These are phyloP conservation scores for Myxozyma geophila DNA, from an alignment of 805 yeast species.

Conservation along the genomic window DNA sequence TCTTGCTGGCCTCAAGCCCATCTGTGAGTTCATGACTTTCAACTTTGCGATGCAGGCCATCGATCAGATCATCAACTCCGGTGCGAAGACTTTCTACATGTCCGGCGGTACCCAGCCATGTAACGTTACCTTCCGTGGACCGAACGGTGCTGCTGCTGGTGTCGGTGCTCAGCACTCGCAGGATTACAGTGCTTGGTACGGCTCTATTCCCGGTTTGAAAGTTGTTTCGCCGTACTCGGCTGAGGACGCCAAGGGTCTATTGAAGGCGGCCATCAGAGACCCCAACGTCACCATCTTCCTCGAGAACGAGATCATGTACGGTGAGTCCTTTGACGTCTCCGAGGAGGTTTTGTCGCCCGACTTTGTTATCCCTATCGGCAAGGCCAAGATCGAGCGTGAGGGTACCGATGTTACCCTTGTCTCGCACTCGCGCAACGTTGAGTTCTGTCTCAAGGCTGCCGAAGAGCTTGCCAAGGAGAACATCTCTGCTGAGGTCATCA, in stretches of 20 bases:
- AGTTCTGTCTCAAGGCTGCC: constrained; percentile 87
- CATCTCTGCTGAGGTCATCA: constrained; percentile 89
- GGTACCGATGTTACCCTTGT: constrained; percentile 91
- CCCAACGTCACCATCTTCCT: constrained; percentile 97
- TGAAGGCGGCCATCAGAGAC: constrained; percentile 96
- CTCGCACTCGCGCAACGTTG: constrained; percentile 90
- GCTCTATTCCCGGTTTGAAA: constrained; percentile 96
- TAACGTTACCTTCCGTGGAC: constrained; percentile 97
- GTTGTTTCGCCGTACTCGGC: constrained; percentile 94
- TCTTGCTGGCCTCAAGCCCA: constrained; percentile 93
- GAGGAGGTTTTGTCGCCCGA: constrained; percentile 90
- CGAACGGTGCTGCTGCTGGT: constrained; percentile 99
- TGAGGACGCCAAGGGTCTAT: constrained; percentile 92
- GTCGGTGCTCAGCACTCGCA: constrained; percentile 99
- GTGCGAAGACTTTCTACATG: constrained; percentile 98
- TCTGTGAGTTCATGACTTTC: constrained; percentile 98
- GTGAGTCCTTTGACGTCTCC: constrained; percentile 84
- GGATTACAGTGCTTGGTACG: constrained; percentile 97
- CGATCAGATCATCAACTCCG: constrained; percentile 97
- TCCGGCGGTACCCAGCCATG: constrained; percentile 98
- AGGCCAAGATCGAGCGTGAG: constrained; percentile 92
- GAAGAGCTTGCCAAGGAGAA: constrained; percentile 78
- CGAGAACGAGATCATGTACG: constrained; percentile 94
- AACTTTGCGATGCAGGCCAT: constrained; percentile 99
- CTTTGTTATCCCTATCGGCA: constrained; percentile 88